These are phyloP conservation scores for Xenoacremonium recifei DNA, from an alignment of 2,329 filamentous ascomycete genomes.

Conservation along the genomic window DNA sequence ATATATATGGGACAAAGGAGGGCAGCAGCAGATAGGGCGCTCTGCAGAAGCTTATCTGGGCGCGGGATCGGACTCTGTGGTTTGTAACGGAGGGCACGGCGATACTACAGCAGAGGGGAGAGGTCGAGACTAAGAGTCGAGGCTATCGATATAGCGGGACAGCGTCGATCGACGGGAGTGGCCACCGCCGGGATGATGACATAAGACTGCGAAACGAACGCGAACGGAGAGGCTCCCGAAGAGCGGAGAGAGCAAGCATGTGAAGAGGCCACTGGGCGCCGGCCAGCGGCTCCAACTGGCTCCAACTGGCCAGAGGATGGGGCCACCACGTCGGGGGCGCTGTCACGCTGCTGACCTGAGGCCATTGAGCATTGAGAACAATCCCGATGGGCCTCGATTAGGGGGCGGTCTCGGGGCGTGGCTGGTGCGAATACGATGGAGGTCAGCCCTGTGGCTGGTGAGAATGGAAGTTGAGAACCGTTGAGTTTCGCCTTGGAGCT, in stretches of 20 bases:
- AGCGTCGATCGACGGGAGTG: background rate
- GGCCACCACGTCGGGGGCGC: too few species aligned
- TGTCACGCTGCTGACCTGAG: too few species aligned
- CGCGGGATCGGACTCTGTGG: background rate
- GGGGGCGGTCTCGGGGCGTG: background rate
- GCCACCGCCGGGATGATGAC: background rate
- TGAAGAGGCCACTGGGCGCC: too few species aligned
- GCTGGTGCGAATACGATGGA: background rate
- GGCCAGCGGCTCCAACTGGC: background rate
- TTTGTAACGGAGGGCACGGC: background rate
- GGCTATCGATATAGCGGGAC: too few species aligned
- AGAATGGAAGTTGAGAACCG: too few species aligned
- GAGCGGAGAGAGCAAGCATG: background rate
- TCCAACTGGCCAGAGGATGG: constrained; percentile 1
- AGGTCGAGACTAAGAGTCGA: too few species aligned
- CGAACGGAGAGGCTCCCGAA: background rate
- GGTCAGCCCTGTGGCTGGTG: background rate
- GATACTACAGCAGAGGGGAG: background rate
- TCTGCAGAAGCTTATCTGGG: background rate
- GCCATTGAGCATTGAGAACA: too few species aligned
- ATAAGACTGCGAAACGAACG: background rate
- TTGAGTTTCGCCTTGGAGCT: too few species aligned
- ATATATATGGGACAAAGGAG: background rate
- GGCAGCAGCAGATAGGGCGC: background rate
- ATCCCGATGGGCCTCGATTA: background rate